Percentiles rank a stretch among this genome's conserved stretches.
Evolutionary conservation across 352 stramenopile species (phyloP).

Genomic region (Globisporangium yorkense): DNA sequence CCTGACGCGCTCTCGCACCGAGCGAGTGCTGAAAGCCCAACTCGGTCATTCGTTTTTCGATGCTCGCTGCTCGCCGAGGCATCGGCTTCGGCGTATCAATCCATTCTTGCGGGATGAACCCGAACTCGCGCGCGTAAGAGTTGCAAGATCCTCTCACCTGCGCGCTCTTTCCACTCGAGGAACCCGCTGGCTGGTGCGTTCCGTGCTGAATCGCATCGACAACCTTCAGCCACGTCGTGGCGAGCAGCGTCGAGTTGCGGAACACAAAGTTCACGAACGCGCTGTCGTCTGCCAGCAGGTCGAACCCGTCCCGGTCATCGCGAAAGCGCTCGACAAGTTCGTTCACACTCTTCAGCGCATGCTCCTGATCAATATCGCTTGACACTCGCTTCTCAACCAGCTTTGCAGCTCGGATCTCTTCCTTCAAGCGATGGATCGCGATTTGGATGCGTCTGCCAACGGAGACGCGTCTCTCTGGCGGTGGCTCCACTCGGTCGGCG

Average conservation of each 20-base stretch:
- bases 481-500: constrained; percentile 7
- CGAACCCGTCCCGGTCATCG: constrained; percentile 18
- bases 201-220: constrained; percentile 29
- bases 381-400: background rate
- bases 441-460: constrained; percentile 21
- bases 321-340: constrained; percentile 33
- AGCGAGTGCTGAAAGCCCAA: constrained; percentile 36
- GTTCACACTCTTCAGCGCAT: constrained; percentile 18
- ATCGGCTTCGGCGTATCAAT: constrained; percentile 15
- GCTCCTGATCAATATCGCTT: background rate
- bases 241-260: constrained; percentile 37
- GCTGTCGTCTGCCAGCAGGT: constrained; percentile 38
- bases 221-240: constrained; percentile 42
- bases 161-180: background rate
- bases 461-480: constrained; percentile 11
- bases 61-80: constrained; percentile 28
- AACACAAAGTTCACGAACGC: constrained; percentile 65
- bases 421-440: constrained; percentile 25
- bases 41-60: constrained; percentile 32
- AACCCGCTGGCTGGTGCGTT: constrained; percentile 11
- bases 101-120: constrained; percentile 5
- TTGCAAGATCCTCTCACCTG: constrained; percentile 11
- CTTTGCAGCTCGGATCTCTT: constrained; percentile 15
- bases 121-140: constrained; percentile 42
- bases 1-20: constrained; percentile 3